phyloP scores from a whole-genome alignment of 352 stramenopile genomes.

The Globisporangium spinosum region DNA sequence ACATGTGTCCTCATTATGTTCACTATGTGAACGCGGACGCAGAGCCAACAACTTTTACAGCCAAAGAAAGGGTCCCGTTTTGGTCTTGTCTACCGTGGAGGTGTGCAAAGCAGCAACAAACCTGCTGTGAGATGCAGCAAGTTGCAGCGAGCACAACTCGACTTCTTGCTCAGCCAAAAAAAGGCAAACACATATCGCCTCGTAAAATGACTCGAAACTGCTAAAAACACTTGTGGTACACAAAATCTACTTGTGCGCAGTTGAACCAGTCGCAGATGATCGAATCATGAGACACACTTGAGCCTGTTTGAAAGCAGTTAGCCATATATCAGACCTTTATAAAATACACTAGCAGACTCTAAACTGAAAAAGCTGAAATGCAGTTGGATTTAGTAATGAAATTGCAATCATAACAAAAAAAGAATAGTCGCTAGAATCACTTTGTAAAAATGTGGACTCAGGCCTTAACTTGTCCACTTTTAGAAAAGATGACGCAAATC shows the following conservation, averaged over 20 bases:
- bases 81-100: neutral
- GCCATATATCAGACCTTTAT: neutral
- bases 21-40: neutral
- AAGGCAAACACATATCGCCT: neutral
- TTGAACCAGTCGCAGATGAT: no score
- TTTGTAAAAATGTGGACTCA: no score
- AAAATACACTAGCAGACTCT: neutral
- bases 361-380: neutral
- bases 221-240: neutral
- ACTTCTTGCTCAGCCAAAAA: neutral
- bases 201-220: neutral
- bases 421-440: no score
- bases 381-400: neutral
- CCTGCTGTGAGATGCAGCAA: neutral
- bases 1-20: neutral
- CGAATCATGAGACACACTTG: no score
- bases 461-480: neutral
- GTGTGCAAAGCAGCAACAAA: neutral
- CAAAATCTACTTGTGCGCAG: neutral
- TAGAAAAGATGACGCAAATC: neutral
- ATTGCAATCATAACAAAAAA: neutral
- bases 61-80: neutral
- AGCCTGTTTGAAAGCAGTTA: neutral
- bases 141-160: no score
- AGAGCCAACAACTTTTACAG: neutral